phyloP scores from a whole-genome alignment of 2,329 filamentous ascomycete genomes.

The Fonsecaea monophora region DNA sequence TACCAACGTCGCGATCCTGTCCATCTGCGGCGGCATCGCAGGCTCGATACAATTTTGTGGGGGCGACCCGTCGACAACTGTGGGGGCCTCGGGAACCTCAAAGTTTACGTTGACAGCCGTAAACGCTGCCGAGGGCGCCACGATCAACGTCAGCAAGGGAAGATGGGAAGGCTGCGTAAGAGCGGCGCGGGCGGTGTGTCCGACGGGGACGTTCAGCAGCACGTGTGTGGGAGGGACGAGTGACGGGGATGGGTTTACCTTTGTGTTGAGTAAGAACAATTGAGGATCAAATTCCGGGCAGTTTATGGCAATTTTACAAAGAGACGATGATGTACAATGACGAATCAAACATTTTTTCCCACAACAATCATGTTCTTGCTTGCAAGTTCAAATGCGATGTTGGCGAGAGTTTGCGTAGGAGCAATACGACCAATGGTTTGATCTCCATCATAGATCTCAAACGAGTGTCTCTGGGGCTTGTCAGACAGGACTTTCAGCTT shows the following conservation, averaged over 20 bases:
- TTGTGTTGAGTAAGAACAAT: conserved; percentile 27
- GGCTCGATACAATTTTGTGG: conserved; percentile 56
- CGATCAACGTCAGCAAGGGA: conserved; percentile 61
- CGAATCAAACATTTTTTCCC: neutral
- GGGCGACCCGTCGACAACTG: conserved; percentile 54
- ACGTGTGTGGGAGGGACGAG: conserved; percentile 59
- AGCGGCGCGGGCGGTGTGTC: conserved; percentile 60
- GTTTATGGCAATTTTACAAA: too few species aligned
- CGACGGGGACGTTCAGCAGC: conserved; percentile 54
- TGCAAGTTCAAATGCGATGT: neutral
- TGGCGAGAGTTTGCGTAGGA: too few species aligned
- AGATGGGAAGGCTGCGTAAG: conserved; percentile 63
- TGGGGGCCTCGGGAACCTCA: conserved; percentile 56
- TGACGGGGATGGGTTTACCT: conserved; percentile 44
- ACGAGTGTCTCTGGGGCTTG: too few species aligned
- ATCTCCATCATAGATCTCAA: too few species aligned
- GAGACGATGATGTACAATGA: too few species aligned
- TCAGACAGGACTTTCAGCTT: too few species aligned
- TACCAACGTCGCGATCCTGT: conserved; percentile 56
- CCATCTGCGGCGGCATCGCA: conserved; percentile 59
- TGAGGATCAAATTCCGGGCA: neutral
- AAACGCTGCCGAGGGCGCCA: conserved; percentile 49
- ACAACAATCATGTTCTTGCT: neutral
- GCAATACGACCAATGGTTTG: too few species aligned
- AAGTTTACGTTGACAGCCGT: conserved; percentile 55